Evolutionary conservation across 2,329 filamentous ascomycete genomes (phyloP).

Genomic region (Botryosphaeria dothidea): DNA sequence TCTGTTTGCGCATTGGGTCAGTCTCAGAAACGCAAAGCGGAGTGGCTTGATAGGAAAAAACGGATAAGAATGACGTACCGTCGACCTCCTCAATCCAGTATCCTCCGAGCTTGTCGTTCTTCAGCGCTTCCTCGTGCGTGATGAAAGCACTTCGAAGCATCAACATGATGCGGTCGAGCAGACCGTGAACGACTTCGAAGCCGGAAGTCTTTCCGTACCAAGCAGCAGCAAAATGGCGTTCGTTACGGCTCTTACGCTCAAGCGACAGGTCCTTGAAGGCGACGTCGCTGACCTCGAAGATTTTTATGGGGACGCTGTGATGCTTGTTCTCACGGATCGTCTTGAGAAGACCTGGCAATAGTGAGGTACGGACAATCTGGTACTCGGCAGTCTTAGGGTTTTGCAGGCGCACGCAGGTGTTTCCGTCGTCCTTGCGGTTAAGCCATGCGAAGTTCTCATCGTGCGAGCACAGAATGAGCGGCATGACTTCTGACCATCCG

Average conservation of each 20-base stretch:
- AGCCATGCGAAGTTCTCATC: constrained; percentile 98
- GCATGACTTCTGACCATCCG: constrained; percentile 95
- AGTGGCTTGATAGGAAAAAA: background rate
- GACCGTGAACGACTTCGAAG: constrained; percentile 92
- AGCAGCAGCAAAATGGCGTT: constrained; percentile 92
- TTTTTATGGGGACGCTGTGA: constrained; percentile 83
- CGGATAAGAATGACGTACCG: constrained; percentile 49
- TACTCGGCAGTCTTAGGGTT: constrained; percentile 95
- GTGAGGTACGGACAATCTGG: constrained; percentile 84
- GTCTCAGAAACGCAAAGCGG: background rate
- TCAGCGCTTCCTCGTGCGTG: constrained; percentile 68
- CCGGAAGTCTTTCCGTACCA: constrained; percentile 94
- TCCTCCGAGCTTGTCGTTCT: constrained; percentile 60
- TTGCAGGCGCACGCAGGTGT: constrained; percentile 77
- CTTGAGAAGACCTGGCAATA: constrained; percentile 87
- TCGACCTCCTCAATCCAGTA: constrained; percentile 97
- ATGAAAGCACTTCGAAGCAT: constrained; percentile 88
- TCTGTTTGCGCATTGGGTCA: constrained; percentile 47
- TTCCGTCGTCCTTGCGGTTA: constrained; percentile 84
- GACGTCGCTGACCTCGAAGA: constrained; percentile 89
- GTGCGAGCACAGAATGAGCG: constrained; percentile 92
- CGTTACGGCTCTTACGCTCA: constrained; percentile 88
- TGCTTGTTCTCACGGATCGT: constrained; percentile 92
- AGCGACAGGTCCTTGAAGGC: constrained; percentile 81
- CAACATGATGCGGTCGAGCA: constrained; percentile 86